Base-by-base conservation (phyloP, 768 basidiomycete genomes). In the Xerocomellus dryophilus region DNA sequence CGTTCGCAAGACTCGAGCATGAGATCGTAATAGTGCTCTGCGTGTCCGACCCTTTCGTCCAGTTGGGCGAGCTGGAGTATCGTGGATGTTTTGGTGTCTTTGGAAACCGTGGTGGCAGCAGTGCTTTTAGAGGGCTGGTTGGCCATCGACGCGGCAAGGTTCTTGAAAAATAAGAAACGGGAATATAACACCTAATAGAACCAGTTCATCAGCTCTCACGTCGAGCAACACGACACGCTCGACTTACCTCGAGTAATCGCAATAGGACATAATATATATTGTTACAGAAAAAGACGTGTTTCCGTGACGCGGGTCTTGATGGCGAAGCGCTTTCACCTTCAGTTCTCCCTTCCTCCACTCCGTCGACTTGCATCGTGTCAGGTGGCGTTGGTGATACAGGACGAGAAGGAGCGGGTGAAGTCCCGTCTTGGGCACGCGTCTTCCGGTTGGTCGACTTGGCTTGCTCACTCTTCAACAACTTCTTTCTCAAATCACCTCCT, bases 1-100 rank as follows among this genome's bases (percentile, higher is more conserved):
- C 85, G 81, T 68, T 99, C 97, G 66, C 90, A 92, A 4, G 89
- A 84, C 54, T 88, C 89, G 15, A 99, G 78, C 62, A 94, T 74
- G 51, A 93, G 77, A 44, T 86, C 85, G 61, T 98, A 98, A 61
- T 83, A 90, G 60, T 89, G 83, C 27, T 79, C 79, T 5, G 83
- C 78, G 11, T 81, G 76, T 18, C 79, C 70, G 21, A 66, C 55
- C 20, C 69, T 67, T 38, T 76, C 73, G 27, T 70, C 72, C 23
- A 69, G 36, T 48, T 65, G 71, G 34, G 61, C 42, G 17, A 62
- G 29, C 18, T 73, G 64, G 1, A 66, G 64, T 27, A 64, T 57
- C 15, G 64, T 56, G 2, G 72, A 66, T 18, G 71, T 53, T 23
- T 71, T 73, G 7, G 53, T 51, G 35, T 73, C 69, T 17, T 60